These are phyloP conservation scores for Yamadazyma epiphylla DNA, from an alignment of 1,139 yeast genomes.

Conservation along the genomic window DNA sequence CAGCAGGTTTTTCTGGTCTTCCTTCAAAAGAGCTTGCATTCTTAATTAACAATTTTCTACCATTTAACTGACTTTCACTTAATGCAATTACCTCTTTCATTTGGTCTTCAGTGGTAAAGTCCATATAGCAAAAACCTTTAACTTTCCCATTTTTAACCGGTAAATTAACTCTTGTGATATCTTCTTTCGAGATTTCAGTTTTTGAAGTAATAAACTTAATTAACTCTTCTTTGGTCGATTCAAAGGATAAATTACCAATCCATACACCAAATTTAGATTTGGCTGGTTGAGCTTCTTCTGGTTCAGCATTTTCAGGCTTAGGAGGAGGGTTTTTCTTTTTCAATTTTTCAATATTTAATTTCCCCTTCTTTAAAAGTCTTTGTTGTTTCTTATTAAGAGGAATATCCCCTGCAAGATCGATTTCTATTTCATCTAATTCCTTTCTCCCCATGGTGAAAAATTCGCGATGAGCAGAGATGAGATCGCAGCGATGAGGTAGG, in stretches of 20 bases:
- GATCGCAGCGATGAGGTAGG: not conserved
- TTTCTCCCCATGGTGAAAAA: slow-evolving; percentile 2
- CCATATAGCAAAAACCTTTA: slow-evolving; percentile 91
- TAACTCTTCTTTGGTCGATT: slow-evolving; percentile 75
- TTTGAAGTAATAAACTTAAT: slow-evolving; percentile 60
- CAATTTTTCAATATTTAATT: slow-evolving; percentile 56
- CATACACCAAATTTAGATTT: slow-evolving; percentile 75
- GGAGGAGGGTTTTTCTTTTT: slow-evolving; percentile 48
- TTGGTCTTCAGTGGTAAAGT: slow-evolving; percentile 63
- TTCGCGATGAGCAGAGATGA: not conserved
- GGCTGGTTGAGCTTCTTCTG: slow-evolving; percentile 18
- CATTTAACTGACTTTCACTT: slow-evolving; percentile 71
- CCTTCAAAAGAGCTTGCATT: slow-evolving; percentile 82
- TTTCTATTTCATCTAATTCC: slow-evolving; percentile 62
- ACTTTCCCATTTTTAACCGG: slow-evolving; percentile 62
- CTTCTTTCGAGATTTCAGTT: slow-evolving; percentile 45
- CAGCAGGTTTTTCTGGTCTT: slow-evolving; percentile 63
- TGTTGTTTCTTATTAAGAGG: slow-evolving; percentile 92
- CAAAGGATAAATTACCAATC: slow-evolving; percentile 91
- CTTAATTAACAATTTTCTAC: slow-evolving; percentile 83
- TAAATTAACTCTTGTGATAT: slow-evolving; percentile 59
- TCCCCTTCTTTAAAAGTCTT: slow-evolving; percentile 80
- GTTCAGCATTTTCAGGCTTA: slow-evolving; percentile 29
- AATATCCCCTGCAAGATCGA: slow-evolving; percentile 70
- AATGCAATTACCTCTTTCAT: slow-evolving; percentile 62